phyloP scores from a whole-genome alignment of 2,329 filamentous ascomycete genomes.

The Ophiocordyceps robertsii region DNA sequence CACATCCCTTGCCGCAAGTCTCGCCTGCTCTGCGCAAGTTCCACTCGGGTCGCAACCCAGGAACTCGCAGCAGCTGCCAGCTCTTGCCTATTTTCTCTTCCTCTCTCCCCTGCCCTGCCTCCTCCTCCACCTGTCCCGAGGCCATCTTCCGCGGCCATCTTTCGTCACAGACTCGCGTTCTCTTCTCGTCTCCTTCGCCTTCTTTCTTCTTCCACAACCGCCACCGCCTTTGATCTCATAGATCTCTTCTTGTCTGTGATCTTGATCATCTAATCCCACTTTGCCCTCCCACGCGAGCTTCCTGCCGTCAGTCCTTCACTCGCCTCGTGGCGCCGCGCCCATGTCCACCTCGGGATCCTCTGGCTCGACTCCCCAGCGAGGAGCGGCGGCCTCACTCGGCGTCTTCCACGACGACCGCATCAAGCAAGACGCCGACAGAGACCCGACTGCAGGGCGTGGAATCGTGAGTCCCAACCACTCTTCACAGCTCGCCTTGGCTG shows the following conservation, averaged over 20 bases:
- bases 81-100: neutral
- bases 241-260: conserved; percentile 14
- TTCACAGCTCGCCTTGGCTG: neutral
- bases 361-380: conserved; percentile 14
- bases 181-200: conserved; percentile 3
- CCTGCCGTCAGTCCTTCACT: neutral
- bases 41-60: too few relatives aligned
- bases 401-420: conserved; percentile 9
- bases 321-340: neutral
- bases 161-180: conserved; percentile 1
- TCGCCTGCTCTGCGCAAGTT: too few relatives aligned
- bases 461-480: conserved; percentile 6
- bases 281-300: neutral
- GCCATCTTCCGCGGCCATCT: conserved; percentile 2
- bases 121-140: neutral
- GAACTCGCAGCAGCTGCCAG: too few relatives aligned
- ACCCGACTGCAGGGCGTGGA: conserved; percentile 4
- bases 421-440: conserved; percentile 5
- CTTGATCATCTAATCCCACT: conserved; percentile 11
- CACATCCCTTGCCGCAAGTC: too few relatives aligned
- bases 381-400: conserved; percentile 5
- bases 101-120: neutral
- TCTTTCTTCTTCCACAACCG: conserved; percentile 8
- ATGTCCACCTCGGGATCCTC: conserved; percentile 18
- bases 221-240: conserved; percentile 15